phyloP scores from a whole-genome alignment of 2,329 filamentous ascomycete species.

The Aspergillus amoenus region DNA sequence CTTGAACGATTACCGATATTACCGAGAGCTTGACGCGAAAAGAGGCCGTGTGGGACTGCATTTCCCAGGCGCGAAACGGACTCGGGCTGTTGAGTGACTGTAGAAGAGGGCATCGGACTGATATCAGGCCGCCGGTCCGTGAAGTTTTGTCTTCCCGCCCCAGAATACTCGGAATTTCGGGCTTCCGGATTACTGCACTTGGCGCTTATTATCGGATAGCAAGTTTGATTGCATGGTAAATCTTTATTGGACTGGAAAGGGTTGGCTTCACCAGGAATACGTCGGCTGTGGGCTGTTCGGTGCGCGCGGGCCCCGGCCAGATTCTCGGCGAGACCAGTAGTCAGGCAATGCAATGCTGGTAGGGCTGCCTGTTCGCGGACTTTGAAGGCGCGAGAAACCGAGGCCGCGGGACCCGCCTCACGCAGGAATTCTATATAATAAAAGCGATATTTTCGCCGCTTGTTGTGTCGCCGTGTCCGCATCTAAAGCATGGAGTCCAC shows the following conservation, averaged over 20 bases:
- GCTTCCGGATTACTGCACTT: neutral
- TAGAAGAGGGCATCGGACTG: neutral
- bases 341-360: no score
- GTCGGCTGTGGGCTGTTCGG: neutral
- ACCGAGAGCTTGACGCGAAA: slow-evolving; percentile 7
- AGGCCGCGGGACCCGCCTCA: no score
- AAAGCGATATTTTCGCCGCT: neutral
- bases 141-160: no score
- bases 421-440: no score
- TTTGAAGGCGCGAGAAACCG: neutral
- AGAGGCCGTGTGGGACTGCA: no score
- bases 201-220: no score
- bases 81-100: no score
- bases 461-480: neutral
- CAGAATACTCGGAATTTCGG: neutral
- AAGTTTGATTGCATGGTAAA: no score
- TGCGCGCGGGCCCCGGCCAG: neutral
- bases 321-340: neutral
- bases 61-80: no score
- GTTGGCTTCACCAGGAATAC: no score
- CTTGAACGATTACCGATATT: neutral
- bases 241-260: neutral
- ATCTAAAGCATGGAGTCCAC: neutral
- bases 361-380: no score
- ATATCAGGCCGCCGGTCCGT: slow-evolving; percentile 3